Evolutionary conservation across 768 basidiomycete species (phyloP), one percentile per base, ranked within the genome.

Genomic region (Suillus weaverae): DNA sequence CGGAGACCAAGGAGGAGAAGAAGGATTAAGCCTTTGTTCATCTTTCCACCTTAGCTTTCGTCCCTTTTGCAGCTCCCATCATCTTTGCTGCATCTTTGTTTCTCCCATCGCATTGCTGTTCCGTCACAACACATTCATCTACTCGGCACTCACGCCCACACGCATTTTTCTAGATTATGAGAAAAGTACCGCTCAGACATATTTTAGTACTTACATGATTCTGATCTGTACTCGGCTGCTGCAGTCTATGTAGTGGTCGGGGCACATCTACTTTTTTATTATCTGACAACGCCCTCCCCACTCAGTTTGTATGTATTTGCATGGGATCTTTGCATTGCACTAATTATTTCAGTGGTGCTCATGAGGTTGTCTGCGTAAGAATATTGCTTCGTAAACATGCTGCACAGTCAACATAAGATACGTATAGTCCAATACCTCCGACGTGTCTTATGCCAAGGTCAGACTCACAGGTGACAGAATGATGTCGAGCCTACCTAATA

Each of bases 1-100:
- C 76, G 8, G 77, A 80, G 72, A 78, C 79, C 73, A 83, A 82
- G 69, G 78, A 88, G 71, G 89, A 94, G 82, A 93, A 94, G 90
- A 94, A 94, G 81, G 90, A 95, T 73, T 93, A 88, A 84, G 67
- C 18, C 59, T 41, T 59, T 7, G 63, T 61, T 62, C 38, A 51
- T 30, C 30, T 46, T 32, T 36, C 41, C 66, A 14, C n/a, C 55
- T 60, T 26, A 5, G 9, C n/a, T 22, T 32, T 43, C 36, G 9
- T 32, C 14, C 35, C 36, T 36, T 32, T 10, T 32, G 9, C 62
- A 30, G 18, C 55, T 35, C n/a, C 5, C 57, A 30, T 32, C 39
- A 41, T 20, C 39, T 33, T 35, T 54, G 53, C 33, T 33, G 20
- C 33, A 35, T 35, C 38, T 38, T 38, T 13, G 36, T 39, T 60